These are phyloP conservation scores for Apophysomyces trapeziformis DNA, from an alignment of 371 early-diverging fungal genomes.

Conservation along the genomic window DNA sequence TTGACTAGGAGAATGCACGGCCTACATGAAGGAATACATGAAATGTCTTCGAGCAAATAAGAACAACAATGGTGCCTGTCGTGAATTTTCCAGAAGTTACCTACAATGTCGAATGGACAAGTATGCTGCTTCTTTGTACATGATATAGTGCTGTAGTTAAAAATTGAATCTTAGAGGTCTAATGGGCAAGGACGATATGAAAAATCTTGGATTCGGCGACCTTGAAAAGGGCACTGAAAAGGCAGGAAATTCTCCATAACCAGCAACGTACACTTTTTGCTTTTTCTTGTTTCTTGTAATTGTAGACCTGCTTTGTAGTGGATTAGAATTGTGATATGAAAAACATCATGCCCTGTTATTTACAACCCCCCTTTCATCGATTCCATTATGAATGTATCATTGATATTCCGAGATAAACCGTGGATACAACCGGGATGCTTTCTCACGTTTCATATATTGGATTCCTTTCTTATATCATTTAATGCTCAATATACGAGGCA, in stretches of 20 bases:
- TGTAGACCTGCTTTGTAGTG: too few species aligned
- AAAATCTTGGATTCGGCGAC: slow-evolving; percentile 72
- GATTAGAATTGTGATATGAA: too few species aligned
- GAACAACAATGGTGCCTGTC: slow-evolving; percentile 68
- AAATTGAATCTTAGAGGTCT: slow-evolving; percentile 50
- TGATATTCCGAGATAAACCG: too few species aligned
- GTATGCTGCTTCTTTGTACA: slow-evolving; percentile 38
- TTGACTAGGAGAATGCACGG: slow-evolving; percentile 71
- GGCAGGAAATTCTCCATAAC: neutral
- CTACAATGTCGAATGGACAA: slow-evolving; percentile 86
- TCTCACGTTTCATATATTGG: too few species aligned
- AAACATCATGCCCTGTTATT: too few species aligned
- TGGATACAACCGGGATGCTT: too few species aligned
- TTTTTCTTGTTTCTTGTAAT: neutral
- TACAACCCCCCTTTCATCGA: too few species aligned
- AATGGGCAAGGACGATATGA: slow-evolving; percentile 73
- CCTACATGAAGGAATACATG: slow-evolving; percentile 73
- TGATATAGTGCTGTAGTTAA: neutral
- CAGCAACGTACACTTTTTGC: neutral
- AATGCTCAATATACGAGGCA: too few species aligned
- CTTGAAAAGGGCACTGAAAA: slow-evolving; percentile 14
- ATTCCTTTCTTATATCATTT: too few species aligned
- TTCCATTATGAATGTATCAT: too few species aligned
- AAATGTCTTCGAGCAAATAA: slow-evolving; percentile 73
- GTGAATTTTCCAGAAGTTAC: slow-evolving; percentile 71